Conservation (phyloP, 2,329 filamentous ascomycete genomes). For the Exophiala sp. region DNA sequence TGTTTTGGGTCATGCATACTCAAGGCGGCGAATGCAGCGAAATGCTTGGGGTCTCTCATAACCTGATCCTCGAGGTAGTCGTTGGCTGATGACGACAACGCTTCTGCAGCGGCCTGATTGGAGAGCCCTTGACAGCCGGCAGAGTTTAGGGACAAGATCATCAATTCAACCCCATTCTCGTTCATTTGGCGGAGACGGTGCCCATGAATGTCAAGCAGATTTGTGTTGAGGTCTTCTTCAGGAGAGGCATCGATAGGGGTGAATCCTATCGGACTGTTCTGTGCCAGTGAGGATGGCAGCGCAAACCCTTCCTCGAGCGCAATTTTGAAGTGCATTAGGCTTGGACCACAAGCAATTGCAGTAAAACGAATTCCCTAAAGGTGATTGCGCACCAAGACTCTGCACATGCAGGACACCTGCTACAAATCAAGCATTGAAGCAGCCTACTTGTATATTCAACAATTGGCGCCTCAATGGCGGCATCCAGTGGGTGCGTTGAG, state of each 20-base stretch:
- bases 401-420: too few species aligned
- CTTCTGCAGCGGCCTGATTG: slow-evolving; percentile 23
- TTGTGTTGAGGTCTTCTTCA: slow-evolving; percentile 1
- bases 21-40: slow-evolving; percentile 43
- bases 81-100: slow-evolving; percentile 25
- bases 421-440: too few species aligned
- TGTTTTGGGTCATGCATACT: slow-evolving; percentile 38
- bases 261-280: too few species aligned
- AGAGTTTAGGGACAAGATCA: slow-evolving; percentile 26
- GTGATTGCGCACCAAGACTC: too few species aligned
- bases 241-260: not conserved
- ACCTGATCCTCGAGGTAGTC: slow-evolving; percentile 25
- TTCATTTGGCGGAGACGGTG: slow-evolving; percentile 17
- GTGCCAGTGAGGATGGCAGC: too few species aligned
- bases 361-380: too few species aligned
- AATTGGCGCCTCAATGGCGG: too few species aligned
- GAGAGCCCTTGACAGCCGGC: slow-evolving; percentile 26
- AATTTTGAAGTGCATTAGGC: too few species aligned
- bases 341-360: too few species aligned
- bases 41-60: slow-evolving; percentile 36
- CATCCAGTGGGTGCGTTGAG: too few species aligned
- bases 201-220: slow-evolving; percentile 8
- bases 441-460: too few species aligned
- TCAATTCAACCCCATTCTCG: slow-evolving; percentile 28
- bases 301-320: too few species aligned